phyloP scores from a whole-genome alignment of 2,329 filamentous ascomycete species.

The Diaporthe humulicola region DNA sequence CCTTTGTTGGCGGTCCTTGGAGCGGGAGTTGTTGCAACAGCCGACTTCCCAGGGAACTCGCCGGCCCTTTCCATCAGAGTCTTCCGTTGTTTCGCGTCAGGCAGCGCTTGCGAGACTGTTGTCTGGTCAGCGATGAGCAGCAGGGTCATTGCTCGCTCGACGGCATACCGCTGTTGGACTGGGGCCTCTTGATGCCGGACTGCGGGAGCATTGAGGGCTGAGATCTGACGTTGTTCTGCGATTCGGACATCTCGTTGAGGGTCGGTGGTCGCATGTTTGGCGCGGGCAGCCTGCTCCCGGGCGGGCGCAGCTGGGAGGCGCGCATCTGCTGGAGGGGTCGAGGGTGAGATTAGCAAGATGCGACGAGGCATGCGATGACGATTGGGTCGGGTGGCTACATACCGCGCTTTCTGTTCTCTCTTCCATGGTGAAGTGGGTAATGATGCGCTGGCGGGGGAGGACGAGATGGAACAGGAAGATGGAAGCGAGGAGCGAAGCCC shows the following conservation, averaged over 20 bases:
- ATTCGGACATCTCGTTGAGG: constrained; percentile 69
- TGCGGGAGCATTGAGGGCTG: constrained; percentile 58
- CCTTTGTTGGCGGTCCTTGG: constrained; percentile 61
- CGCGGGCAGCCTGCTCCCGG: constrained; percentile 42
- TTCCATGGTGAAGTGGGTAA: constrained; percentile 50
- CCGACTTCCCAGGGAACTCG: constrained; percentile 60
- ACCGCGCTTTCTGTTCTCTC: constrained; percentile 51
- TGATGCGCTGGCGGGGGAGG: constrained; percentile 41
- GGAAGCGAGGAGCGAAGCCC: constrained; percentile 41
- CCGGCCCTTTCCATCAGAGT: constrained; percentile 67
- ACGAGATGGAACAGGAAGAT: constrained; percentile 40
- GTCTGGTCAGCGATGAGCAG: constrained; percentile 38
- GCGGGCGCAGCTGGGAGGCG: constrained; percentile 44
- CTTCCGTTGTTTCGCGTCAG: constrained; percentile 70
- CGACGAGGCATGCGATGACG: not conserved
- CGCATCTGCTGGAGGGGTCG: constrained; percentile 39
- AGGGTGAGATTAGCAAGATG: constrained; percentile 5
- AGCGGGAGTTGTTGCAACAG: constrained; percentile 48
- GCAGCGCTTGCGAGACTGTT: constrained; percentile 59
- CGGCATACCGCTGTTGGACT: constrained; percentile 47
- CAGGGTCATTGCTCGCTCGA: not conserved
- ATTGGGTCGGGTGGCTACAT: constrained; percentile 38
- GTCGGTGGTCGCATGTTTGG: constrained; percentile 43
- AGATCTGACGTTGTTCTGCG: constrained; percentile 70
- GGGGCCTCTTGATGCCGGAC: constrained; percentile 62